A percentile compares a stretch with the other conserved stretches of the same genome.
phyloP scores from a whole-genome alignment of 2,329 filamentous ascomycete genomes.

The Trichophyton verrucosum region DNA sequence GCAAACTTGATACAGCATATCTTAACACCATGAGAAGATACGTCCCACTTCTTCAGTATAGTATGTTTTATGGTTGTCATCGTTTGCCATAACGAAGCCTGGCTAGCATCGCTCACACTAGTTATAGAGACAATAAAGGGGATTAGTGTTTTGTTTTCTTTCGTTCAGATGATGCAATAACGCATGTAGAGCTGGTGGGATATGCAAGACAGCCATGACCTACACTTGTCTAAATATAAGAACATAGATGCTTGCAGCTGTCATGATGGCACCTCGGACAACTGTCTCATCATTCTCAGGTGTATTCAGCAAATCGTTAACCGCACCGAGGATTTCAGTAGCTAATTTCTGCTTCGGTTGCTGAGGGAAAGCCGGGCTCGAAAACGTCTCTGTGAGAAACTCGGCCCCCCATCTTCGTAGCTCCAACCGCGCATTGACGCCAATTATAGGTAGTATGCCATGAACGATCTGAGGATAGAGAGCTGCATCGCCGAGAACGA shows the following conservation, averaged over 20 bases:
- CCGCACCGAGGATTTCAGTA: slow-evolving; percentile 61
- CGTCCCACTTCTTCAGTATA: slow-evolving; percentile 81
- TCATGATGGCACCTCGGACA: slow-evolving; percentile 74
- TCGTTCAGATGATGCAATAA: neutral
- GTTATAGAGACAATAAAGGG: neutral
- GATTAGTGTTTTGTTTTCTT: neutral
- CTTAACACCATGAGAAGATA: slow-evolving; percentile 59
- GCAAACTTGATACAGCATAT: slow-evolving; percentile 97
- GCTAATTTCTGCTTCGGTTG: slow-evolving; percentile 71
- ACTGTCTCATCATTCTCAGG: slow-evolving; percentile 67
- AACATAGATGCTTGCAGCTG: slow-evolving; percentile 84
- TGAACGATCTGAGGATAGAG: slow-evolving; percentile 89
- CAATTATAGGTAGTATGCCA: slow-evolving; percentile 84
- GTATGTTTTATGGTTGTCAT: slow-evolving; percentile 81
- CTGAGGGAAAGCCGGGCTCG: slow-evolving; percentile 68
- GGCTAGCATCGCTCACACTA: slow-evolving; percentile 78
- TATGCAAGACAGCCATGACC: slow-evolving; percentile 34
- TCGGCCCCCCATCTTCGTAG: slow-evolving; percentile 91
- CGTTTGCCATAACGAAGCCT: slow-evolving; percentile 70
- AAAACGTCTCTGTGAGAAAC: slow-evolving; percentile 90
- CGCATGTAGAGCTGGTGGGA: slow-evolving; percentile 6
- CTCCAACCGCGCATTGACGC: slow-evolving; percentile 59
- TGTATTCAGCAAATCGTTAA: slow-evolving; percentile 58
- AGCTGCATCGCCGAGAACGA: slow-evolving; percentile 72
- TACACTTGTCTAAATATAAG: slow-evolving; percentile 90